These are phyloP conservation scores for Euphorbia lathyris DNA, from an alignment of 345 rosid species.

Conservation along the genomic window DNA sequence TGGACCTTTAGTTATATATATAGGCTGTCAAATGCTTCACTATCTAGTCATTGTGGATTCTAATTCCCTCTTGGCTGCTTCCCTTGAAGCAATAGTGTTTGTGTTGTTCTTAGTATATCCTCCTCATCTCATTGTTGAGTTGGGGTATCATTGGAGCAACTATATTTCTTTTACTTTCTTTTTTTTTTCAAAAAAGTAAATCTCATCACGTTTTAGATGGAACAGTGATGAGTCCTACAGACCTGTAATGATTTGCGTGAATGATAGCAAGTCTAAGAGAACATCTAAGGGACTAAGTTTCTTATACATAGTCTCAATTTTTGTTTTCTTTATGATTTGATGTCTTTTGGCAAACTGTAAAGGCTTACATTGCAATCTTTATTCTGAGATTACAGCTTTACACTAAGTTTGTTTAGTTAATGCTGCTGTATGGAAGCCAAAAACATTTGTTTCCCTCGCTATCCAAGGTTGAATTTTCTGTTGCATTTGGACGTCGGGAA, in stretches of 20 bases:
- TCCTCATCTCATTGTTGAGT: not conserved
- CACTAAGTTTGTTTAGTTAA: not conserved
- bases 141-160: not conserved
- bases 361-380: not conserved
- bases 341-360: not conserved
- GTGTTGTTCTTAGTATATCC: not conserved
- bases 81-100: not conserved
- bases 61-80: not conserved
- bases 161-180: too few species aligned
- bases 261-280: constrained; percentile 7
- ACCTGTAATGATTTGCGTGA: constrained; percentile 7
- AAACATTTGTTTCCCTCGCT: constrained; percentile 54
- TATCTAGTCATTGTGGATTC: not conserved
- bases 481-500: constrained; percentile 6
- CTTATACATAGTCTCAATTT: not conserved
- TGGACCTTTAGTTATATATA: too few species aligned
- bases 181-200: too few species aligned
- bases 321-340: not conserved
- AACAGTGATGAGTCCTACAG: constrained; percentile 8
- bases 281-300: constrained; percentile 15
- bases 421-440: constrained; percentile 27
- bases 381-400: not conserved
- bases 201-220: too few species aligned
- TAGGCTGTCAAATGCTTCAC: not conserved
- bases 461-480: constrained; percentile 31